Evolutionary conservation across 2,329 filamentous ascomycete species (phyloP).

Genomic region (Microsporum canis): DNA sequence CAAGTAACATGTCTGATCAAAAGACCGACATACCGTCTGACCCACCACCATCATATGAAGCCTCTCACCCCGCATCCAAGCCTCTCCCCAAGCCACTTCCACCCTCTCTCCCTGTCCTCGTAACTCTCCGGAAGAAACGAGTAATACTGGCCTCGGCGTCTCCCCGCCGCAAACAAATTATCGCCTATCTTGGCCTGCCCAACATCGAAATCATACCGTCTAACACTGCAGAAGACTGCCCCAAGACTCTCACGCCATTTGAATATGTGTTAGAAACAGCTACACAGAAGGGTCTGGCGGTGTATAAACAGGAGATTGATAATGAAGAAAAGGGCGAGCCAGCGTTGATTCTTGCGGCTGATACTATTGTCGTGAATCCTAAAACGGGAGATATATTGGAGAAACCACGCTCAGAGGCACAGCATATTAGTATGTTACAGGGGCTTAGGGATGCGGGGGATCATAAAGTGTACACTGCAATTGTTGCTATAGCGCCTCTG

Average conservation of each 20-base stretch:
- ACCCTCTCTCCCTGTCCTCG: slow-evolving; percentile 68
- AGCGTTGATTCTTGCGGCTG: slow-evolving; percentile 74
- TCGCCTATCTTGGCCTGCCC: slow-evolving; percentile 65
- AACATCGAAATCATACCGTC: slow-evolving; percentile 79
- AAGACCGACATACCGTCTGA: slow-evolving; percentile 14
- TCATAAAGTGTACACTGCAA: slow-evolving; percentile 77
- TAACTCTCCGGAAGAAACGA: slow-evolving; percentile 62
- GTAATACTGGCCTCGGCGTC: slow-evolving; percentile 86
- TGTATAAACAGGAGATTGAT: slow-evolving; percentile 52
- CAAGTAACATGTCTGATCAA: slow-evolving; percentile 10
- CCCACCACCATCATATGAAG: slow-evolving; percentile 29
- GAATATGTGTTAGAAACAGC: slow-evolving; percentile 90
- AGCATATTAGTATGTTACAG: slow-evolving; percentile 76
- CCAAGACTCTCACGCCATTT: slow-evolving; percentile 67
- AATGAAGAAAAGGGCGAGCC: slow-evolving; percentile 54
- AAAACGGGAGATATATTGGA: slow-evolving; percentile 69
- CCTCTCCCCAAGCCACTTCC: slow-evolving; percentile 36
- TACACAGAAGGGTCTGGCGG: slow-evolving; percentile 65
- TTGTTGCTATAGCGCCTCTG: slow-evolving; percentile 72
- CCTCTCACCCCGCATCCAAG: slow-evolving; percentile 10
- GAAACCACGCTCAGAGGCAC: slow-evolving; percentile 71
- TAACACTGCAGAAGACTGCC: slow-evolving; percentile 70
- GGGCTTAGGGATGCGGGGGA: slow-evolving; percentile 62
- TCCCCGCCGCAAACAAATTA: slow-evolving; percentile 68
- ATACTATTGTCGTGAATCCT: slow-evolving; percentile 72